Evolutionary conservation across 768 basidiomycete genomes (phyloP).

Genomic region (Russula lepida): DNA sequence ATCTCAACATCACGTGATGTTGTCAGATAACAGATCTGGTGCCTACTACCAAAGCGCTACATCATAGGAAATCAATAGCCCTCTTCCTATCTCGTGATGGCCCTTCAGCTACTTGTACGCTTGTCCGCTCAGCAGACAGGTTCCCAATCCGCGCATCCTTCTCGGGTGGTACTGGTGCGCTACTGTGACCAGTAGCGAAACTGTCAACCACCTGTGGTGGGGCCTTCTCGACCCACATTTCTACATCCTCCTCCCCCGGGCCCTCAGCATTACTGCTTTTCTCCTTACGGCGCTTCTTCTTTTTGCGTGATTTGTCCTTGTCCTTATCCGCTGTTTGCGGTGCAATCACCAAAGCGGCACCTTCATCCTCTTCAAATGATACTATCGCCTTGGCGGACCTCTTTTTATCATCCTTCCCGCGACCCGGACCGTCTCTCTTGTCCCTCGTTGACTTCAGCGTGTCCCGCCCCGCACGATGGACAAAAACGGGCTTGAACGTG

Average conservation of each 20-base stretch:
- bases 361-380: slow-evolving; percentile 70
- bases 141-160: neutral
- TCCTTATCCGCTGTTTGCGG: slow-evolving; percentile 23
- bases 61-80: slow-evolving; percentile 25
- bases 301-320: slow-evolving; percentile 30
- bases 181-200: slow-evolving; percentile 21
- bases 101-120: slow-evolving; percentile 8
- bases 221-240: slow-evolving; percentile 64
- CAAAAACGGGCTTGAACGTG: slow-evolving; percentile 88
- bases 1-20: neutral
- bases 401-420: slow-evolving; percentile 35
- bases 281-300: slow-evolving; percentile 37
- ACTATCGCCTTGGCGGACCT: slow-evolving; percentile 49
- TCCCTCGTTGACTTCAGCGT: slow-evolving; percentile 33
- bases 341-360: slow-evolving; percentile 26
- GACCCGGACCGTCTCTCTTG: neutral
- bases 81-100: slow-evolving; percentile 23
- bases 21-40: neutral
- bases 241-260: slow-evolving; percentile 34
- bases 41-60: neutral
- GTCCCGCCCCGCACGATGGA: slow-evolving; percentile 45
- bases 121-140: neutral
- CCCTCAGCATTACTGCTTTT: slow-evolving; percentile 21
- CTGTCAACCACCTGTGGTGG: slow-evolving; percentile 41
- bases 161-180: neutral